Base-by-base conservation (phyloP, 2,329 filamentous ascomycete genomes). In the Aspergillus sp. region DNA sequence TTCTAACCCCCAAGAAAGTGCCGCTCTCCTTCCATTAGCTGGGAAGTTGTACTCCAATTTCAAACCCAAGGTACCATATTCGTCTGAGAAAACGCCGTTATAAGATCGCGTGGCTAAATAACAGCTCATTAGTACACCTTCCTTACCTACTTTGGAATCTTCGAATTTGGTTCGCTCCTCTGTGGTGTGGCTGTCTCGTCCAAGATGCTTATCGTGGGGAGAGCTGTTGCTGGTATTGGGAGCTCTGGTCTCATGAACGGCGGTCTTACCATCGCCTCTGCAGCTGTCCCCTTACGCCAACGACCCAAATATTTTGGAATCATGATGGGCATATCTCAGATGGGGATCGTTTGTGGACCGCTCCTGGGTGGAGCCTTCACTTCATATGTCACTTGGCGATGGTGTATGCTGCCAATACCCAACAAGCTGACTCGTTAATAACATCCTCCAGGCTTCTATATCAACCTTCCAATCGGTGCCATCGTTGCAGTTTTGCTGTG, bases 401-500 rank as follows among this genome's bases (percentile, higher is more conserved):
- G 61, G 61, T 57, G 62, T 64, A 52, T 46, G 58, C 49, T 19
- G 3, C 4, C 3, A 16, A 7, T 4, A 36, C 19, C 20, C 5
- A 5, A 21, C 31, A 47, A n/a, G 76, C 47, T 58, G 75, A 2
- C 70, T 71, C 0, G n/a, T 75, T 77, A 4, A 70, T 78, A 52
- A 62, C 14, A 25, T 66, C 17, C 52, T 60, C 11, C 11, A 60
- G 50, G 68, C 56, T 78, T 78, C 65, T 79, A 76, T 51, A 80
- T 82, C 63, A 82, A 83, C 56, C 66, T 83, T 1, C 80, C 80
- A 0, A 73, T 82, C 31, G 66, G 67, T 2, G 60, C 50, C 2
- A 38, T 61, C 1, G 55, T 62, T 3, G 54, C 57, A 5, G n/a
- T 59, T 11, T 42, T 65, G 13, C 43, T 69, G 14, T n/a, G 65